Conservation (phyloP, 2,329 filamentous ascomycete genomes). For the Monilinia vaccinii-corymbosi region DNA sequence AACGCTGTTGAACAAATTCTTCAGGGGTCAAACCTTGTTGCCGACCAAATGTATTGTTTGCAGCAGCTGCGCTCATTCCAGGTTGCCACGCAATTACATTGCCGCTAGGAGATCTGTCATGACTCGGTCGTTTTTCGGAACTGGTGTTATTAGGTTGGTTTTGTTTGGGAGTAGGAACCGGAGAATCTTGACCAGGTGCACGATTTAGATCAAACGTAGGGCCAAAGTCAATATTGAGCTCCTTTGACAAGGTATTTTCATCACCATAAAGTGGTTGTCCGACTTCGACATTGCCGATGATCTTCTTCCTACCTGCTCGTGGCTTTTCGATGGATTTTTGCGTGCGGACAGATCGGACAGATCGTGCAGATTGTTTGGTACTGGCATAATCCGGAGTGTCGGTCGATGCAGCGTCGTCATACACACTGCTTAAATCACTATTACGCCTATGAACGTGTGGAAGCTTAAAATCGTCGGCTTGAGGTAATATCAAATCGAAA, state of each 20-base stretch:
- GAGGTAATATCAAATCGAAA: conserved; percentile 32
- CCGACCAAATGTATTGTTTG: conserved; percentile 36
- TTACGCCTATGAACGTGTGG: conserved; percentile 27
- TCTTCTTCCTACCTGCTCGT: conserved; percentile 71
- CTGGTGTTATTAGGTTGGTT: conserved; percentile 10
- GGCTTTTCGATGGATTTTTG: conserved; percentile 52
- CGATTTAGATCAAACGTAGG: conserved; percentile 54
- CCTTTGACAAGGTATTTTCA: conserved; percentile 9
- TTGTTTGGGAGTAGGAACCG: conserved; percentile 52
- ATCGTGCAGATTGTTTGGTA: conserved; percentile 30
- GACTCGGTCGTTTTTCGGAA: conserved; percentile 35
- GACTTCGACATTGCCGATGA: conserved; percentile 45
- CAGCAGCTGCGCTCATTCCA: conserved; percentile 44
- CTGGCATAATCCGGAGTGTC: conserved; percentile 72
- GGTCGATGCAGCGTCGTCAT: conserved; percentile 55
- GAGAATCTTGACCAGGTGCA: conserved; percentile 17
- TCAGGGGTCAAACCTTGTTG: conserved; percentile 55
- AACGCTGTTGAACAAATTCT: conserved; percentile 75
- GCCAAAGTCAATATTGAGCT: conserved; percentile 72
- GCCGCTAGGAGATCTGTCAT: conserved; percentile 33
- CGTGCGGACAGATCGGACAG: conserved; percentile 24
- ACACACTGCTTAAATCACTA: conserved; percentile 35
- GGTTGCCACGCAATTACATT: conserved; percentile 66
- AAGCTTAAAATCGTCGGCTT: conserved; percentile 11
- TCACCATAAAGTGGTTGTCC: conserved; percentile 33